Conservation (phyloP, 2,329 filamentous ascomycete species). For the Ceratocystis albifundus region DNA sequence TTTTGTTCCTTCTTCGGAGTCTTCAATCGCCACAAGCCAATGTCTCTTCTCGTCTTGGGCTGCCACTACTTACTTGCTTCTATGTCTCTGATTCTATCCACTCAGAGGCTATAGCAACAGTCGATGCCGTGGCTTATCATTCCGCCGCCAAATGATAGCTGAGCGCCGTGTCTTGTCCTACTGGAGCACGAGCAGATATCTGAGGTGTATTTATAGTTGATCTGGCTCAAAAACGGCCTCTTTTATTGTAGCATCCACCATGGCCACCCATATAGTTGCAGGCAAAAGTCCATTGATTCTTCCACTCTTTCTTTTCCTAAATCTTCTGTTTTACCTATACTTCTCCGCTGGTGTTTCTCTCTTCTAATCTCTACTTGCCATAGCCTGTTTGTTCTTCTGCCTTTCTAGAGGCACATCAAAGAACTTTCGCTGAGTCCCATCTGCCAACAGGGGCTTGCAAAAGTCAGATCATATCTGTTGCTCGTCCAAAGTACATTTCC, state of each 20-base stretch:
- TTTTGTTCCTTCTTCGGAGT: neutral
- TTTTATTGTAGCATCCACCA: neutral
- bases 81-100: neutral
- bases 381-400: neutral
- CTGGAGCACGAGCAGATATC: neutral
- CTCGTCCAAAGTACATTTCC: neutral
- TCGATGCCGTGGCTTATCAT: neutral
- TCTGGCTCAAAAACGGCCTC: neutral
- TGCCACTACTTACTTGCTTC: neutral
- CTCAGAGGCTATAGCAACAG: neutral
- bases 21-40: neutral
- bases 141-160: slow-evolving; percentile 4
- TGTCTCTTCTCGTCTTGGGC: neutral
- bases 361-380: neutral
- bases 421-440: neutral
- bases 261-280: neutral
- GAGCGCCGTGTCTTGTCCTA: slow-evolving; percentile 1
- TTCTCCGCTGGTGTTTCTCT: neutral
- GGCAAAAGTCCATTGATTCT: neutral
- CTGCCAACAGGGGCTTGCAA: neutral
- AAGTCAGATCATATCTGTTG: neutral
- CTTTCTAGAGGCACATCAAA: neutral
- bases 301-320: neutral
- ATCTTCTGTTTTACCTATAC: neutral
- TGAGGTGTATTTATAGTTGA: neutral